A percentile compares a stretch with the other conserved stretches of the same genome.
Evolutionary conservation across 148 eudicot genomes (phyloP).

Genomic region (Fallopia convolvulus): DNA sequence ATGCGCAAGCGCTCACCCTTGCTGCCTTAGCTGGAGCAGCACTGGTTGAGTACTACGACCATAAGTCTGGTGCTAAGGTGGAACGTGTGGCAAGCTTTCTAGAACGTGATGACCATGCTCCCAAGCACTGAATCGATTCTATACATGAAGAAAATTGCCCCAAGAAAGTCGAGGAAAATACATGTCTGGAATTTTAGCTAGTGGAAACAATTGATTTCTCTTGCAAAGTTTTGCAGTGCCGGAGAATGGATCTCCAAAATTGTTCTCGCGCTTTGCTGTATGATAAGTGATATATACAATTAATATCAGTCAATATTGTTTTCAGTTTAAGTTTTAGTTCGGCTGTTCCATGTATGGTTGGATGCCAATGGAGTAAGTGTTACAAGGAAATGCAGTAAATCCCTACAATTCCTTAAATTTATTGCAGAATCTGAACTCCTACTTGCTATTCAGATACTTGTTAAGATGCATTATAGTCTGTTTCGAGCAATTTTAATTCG

Average conservation of each 20-base stretch:
- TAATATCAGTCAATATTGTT: neutral
- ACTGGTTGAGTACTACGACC: conserved; percentile 29
- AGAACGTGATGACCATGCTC: conserved; percentile 9
- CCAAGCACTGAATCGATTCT: conserved; percentile 6
- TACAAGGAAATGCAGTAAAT: neutral
- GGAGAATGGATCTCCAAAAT: neutral
- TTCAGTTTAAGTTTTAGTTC: neutral
- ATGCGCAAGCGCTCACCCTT: conserved; percentile 34
- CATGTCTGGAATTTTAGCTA: neutral
- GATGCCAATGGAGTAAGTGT: neutral
- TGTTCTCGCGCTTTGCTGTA: neutral
- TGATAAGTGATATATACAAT: neutral
- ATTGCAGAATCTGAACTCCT: neutral
- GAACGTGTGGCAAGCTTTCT: conserved; percentile 27
- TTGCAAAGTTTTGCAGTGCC: neutral
- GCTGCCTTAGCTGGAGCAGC: conserved; percentile 39
- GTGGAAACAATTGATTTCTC: neutral
- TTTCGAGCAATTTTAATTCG: neutral
- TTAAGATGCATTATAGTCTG: neutral
- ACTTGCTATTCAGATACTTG: neutral
- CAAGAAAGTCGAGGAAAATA: neutral
- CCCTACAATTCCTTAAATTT: neutral
- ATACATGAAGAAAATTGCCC: neutral
- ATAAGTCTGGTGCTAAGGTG: conserved; percentile 24
- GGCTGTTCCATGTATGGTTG: neutral